Conservation (phyloP, 208 protist genomes). For the Leishmania gerbilli region DNA sequence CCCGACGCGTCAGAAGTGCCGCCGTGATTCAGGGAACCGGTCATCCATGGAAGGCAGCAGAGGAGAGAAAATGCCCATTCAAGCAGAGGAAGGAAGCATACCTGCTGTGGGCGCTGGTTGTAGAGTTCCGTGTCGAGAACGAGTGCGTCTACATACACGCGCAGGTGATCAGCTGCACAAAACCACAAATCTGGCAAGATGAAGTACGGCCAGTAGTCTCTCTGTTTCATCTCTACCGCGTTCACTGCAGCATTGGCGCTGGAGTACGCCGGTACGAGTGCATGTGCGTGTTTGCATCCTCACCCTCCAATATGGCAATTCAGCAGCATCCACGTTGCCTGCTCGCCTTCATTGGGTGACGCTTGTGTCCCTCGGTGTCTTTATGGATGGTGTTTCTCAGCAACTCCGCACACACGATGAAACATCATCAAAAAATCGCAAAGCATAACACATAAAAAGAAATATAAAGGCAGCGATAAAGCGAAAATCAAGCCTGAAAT, state of each 20-base stretch:
- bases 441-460: background rate
- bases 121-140: background rate
- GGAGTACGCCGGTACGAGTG: background rate
- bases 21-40: background rate
- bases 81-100: background rate
- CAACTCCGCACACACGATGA: background rate
- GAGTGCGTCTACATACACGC: background rate
- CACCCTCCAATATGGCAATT: background rate
- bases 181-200: background rate
- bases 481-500: background rate
- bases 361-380: too few species aligned
- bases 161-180: background rate
- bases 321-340: background rate
- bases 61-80: background rate
- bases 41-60: background rate
- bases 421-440: background rate
- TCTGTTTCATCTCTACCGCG: background rate
- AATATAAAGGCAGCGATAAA: conserved; percentile 3
- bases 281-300: background rate
- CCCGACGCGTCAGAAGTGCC: background rate
- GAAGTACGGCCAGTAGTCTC: too few species aligned
- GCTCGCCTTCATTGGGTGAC: background rate
- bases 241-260: background rate
- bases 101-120: background rate
- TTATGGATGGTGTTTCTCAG: background rate